A percentile compares a stretch with the other conserved stretches of the same genome.
These are phyloP conservation scores for Alternaria hordeiaustralica DNA, from an alignment of 2,329 filamentous ascomycete species.

Conservation along the genomic window DNA sequence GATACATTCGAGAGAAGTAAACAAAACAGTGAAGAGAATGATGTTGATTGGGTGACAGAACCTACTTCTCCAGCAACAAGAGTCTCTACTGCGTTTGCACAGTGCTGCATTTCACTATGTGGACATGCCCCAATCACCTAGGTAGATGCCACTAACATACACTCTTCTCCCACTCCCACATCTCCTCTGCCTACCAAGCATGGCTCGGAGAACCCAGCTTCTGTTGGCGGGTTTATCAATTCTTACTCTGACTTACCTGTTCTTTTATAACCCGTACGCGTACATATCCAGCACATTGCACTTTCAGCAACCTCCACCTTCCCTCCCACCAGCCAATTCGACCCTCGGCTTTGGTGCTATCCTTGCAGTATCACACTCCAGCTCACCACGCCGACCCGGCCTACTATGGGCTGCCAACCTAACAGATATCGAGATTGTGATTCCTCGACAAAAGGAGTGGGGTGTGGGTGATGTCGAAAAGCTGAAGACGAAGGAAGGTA, in stretches of 20 bases:
- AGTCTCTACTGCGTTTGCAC: background rate
- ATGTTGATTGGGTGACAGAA: background rate
- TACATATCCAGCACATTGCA: background rate
- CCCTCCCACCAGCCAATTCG: slow-evolving; percentile 13
- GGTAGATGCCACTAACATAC: background rate
- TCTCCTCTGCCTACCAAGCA: background rate
- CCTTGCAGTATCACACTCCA: slow-evolving; percentile 46
- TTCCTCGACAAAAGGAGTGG: slow-evolving; percentile 50
- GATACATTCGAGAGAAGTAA: too few species aligned
- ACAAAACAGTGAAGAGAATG: background rate
- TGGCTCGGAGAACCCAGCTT: background rate
- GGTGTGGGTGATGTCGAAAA: slow-evolving; percentile 40
- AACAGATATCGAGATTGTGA: slow-evolving; percentile 47
- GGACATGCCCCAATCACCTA: background rate
- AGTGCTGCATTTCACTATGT: background rate
- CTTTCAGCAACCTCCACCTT: background rate
- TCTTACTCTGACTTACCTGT: background rate
- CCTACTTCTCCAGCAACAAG: background rate
- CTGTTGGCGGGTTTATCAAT: background rate
- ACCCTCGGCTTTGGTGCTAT: slow-evolving; percentile 45
- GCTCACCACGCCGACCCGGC: slow-evolving; percentile 42
- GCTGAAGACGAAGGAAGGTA: slow-evolving; percentile 34
- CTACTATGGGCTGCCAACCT: slow-evolving; percentile 49
- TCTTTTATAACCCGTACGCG: background rate
- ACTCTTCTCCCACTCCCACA: background rate